These are phyloP conservation scores for Fremontodendron californicum DNA, from an alignment of 345 rosid genomes.

Conservation along the genomic window DNA sequence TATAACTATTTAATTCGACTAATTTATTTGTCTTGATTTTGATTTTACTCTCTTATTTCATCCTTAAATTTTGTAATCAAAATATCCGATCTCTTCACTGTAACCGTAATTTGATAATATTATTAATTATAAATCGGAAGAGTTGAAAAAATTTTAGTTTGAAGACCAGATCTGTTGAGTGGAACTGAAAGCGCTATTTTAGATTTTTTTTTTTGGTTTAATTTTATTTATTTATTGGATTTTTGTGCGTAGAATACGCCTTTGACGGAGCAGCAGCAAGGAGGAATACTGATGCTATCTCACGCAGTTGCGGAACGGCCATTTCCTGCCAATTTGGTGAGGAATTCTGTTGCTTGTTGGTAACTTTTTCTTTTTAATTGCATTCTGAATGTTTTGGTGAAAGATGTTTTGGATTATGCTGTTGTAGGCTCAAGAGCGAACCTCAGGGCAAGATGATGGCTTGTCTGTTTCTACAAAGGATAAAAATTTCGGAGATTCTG, in stretches of 20 bases:
- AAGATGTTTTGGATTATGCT: slow-evolving; percentile 1
- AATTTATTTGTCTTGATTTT: neutral
- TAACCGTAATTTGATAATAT: neutral
- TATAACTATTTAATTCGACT: too few species aligned
- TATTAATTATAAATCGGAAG: too few species aligned
- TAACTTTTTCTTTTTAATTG: neutral
- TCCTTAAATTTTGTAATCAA: neutral
- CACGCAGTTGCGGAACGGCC: slow-evolving; percentile 82
- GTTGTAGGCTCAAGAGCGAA: slow-evolving; percentile 57
- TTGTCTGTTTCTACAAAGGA: slow-evolving; percentile 49
- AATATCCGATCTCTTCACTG: slow-evolving; percentile 13
- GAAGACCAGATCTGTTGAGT: neutral
- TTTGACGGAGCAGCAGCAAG: slow-evolving; percentile 76
- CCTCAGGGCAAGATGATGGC: slow-evolving; percentile 51
- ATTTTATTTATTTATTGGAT: too few species aligned
- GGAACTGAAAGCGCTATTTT: neutral
- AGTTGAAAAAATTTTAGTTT: neutral
- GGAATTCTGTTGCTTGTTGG: too few species aligned
- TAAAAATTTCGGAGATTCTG: slow-evolving; percentile 45
- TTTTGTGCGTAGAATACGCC: slow-evolving; percentile 56
- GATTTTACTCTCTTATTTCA: neutral
- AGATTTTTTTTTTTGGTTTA: too few species aligned
- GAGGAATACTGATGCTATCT: slow-evolving; percentile 59
- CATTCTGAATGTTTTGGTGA: neutral
- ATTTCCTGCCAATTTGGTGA: slow-evolving; percentile 65